Percentiles rank a stretch among this genome's conserved stretches.
phyloP scores from a whole-genome alignment of 768 basidiomycete species.

The Leccinum rimulosum region DNA sequence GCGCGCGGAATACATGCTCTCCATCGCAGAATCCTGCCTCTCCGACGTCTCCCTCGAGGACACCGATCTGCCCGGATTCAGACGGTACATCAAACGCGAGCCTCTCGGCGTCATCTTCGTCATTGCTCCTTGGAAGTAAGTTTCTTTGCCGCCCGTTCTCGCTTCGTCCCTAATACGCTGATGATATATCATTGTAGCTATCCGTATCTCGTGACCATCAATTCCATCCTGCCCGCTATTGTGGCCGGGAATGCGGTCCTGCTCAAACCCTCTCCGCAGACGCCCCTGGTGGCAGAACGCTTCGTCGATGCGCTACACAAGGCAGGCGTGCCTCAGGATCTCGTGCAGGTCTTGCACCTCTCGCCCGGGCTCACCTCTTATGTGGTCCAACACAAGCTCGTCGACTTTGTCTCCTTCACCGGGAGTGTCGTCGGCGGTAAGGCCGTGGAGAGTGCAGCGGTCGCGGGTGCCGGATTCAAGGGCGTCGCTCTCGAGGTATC shows the following conservation, averaged over 20 bases:
- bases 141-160: conserved; percentile 6
- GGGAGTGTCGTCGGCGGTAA: conserved; percentile 80
- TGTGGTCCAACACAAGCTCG: conserved; percentile 59
- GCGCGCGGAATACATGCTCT: conserved; percentile 80
- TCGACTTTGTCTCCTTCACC: conserved; percentile 89
- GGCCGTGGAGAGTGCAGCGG: conserved; percentile 70
- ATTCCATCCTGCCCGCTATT: conserved; percentile 88
- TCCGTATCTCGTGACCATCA: conserved; percentile 88
- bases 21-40: conserved; percentile 74
- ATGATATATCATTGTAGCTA: conserved; percentile 66
- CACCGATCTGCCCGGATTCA: conserved; percentile 81
- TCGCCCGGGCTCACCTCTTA: conserved; percentile 57
- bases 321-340: conserved; percentile 75
- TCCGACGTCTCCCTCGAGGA: conserved; percentile 71
- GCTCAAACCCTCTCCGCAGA: conserved; percentile 96
- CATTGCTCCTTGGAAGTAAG: conserved; percentile 91
- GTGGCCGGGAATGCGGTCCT: conserved; percentile 89
- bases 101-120: conserved; percentile 88
- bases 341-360: conserved; percentile 76
- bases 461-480: conserved; percentile 68
- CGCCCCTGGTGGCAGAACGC: conserved; percentile 84
- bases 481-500: conserved; percentile 81
- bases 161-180: neutral
- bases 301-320: conserved; percentile 63
- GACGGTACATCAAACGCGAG: conserved; percentile 75